Evolutionary conservation across 371 early-diverging fungal genomes (phyloP), one percentile per base, ranked within the genome.

Genomic region (Mortierella sp.): DNA sequence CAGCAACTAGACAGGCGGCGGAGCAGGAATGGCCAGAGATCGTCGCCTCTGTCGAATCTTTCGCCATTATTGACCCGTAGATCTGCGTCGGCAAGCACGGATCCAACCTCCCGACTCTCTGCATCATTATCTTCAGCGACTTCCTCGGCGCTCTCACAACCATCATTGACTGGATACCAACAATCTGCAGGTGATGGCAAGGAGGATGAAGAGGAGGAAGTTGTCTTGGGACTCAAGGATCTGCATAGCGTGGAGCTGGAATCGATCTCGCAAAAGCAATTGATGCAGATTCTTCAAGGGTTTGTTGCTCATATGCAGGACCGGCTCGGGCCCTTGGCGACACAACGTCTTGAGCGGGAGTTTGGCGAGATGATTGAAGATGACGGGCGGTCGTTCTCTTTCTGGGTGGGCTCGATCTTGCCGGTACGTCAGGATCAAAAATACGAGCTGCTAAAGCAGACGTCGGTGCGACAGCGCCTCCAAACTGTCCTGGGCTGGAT

Each of bases 321-420:
- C 34, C 75, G 77, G 70, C 63, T 87, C 31, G 79, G 81, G 63
- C 65, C 89, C 34, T 50, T 89, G 87, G 88, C 81, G 71, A 80
- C 77, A 44, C 70, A 84, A 74, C 78, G 89, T 16, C 79, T 91
- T 13, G 70, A 88, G 58, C 76, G 88, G 10, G 86, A 88, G 48
- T 88, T 84, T 78, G 90, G 90, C 14, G 83, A 84, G 54, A 89
- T 91, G 87, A 84, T 90, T 38, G 77, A 84, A 16, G 87, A 92
- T 48, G 87, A 92, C 44, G 90, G 81, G 16, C 77, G 87, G 5
- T 88, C 86, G 55, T 88, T 93, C 65, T 89, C 90, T 24, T 94
- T 91, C 87, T 94, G 94, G 93, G 82, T 91, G 0, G 92, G 91
- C 13, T 84, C 88, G 44, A 89, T 92, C 19, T 55, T 94, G 45